Evolutionary conservation across 495 filamentous ascomycete species (phyloP).

Genomic region (Lasiosphaeris hirsuta): DNA sequence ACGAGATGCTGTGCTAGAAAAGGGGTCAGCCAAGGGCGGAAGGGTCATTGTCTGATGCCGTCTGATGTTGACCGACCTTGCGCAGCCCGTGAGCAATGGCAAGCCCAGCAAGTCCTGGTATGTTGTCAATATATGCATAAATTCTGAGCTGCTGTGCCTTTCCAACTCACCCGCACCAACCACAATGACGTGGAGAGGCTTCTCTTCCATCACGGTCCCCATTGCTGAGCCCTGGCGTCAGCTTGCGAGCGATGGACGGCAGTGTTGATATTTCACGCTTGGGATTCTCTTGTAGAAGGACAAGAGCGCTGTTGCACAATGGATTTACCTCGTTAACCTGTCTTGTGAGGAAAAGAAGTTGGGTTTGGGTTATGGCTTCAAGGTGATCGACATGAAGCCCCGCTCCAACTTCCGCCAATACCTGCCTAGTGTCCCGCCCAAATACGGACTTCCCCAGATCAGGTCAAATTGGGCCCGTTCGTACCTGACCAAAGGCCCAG

Average conservation of each 20-base stretch:
- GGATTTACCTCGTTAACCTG: too few relatives aligned
- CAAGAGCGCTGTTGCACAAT: too few relatives aligned
- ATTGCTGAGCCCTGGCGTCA: not conserved
- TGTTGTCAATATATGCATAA: not conserved
- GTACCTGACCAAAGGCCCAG: not conserved
- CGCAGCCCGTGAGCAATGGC: constrained; percentile 8
- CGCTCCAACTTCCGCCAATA: too few relatives aligned
- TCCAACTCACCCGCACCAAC: constrained; percentile 6
- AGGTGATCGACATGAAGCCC: too few relatives aligned
- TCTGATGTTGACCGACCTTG: not conserved
- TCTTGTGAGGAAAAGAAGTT: too few relatives aligned
- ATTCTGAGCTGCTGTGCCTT: not conserved
- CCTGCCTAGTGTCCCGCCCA: too few relatives aligned
- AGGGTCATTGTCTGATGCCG: not conserved
- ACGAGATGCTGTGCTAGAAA: constrained; percentile 8
- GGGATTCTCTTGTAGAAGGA: too few relatives aligned
- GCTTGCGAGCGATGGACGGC: too few relatives aligned
- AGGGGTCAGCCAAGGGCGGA: not conserved
- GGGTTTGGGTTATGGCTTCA: too few relatives aligned
- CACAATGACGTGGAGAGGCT: constrained; percentile 6
- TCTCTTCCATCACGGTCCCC: not conserved
- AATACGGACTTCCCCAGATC: constrained; percentile 1
- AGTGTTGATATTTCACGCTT: not conserved
- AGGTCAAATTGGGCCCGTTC: not conserved
- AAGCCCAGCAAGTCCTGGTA: constrained; percentile 8